Conservation (phyloP, 306 rosid species). For the Prunus campanulata region DNA sequence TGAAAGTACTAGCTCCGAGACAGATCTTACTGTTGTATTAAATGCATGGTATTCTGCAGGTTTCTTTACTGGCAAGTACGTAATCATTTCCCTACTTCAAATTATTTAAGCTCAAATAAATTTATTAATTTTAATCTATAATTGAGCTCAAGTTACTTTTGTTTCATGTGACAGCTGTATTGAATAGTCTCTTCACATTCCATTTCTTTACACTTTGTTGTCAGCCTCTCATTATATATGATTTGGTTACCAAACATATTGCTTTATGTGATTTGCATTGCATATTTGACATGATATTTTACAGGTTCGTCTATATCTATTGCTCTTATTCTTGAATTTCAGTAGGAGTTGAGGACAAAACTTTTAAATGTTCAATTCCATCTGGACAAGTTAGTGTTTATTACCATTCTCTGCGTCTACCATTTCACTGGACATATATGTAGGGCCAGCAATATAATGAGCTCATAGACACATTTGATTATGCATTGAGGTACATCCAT, state of each 20-base stretch:
- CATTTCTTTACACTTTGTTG: background rate
- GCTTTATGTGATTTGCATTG: constrained; percentile 3
- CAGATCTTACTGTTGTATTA: constrained; percentile 58
- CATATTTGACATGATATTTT: background rate
- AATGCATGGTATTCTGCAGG: constrained; percentile 98
- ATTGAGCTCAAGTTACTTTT: background rate
- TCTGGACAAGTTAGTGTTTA: background rate
- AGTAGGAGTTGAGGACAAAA: background rate
- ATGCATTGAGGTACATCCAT: too few species aligned
- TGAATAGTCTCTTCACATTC: background rate
- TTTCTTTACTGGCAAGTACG: constrained; percentile 80
- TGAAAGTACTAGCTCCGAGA: constrained; percentile 43
- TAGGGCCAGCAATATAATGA: background rate
- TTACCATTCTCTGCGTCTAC: background rate
- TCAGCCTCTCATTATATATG: background rate
- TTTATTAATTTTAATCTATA: too few species aligned
- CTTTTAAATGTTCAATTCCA: background rate
- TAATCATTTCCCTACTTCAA: background rate
- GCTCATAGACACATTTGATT: too few species aligned
- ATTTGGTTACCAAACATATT: background rate
- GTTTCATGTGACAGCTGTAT: background rate
- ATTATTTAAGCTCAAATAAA: background rate
- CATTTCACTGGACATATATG: background rate
- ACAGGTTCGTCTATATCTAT: background rate
- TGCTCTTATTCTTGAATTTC: background rate